These are phyloP conservation scores for Lablab purpureus DNA, from an alignment of 306 rosid species.

Conservation along the genomic window DNA sequence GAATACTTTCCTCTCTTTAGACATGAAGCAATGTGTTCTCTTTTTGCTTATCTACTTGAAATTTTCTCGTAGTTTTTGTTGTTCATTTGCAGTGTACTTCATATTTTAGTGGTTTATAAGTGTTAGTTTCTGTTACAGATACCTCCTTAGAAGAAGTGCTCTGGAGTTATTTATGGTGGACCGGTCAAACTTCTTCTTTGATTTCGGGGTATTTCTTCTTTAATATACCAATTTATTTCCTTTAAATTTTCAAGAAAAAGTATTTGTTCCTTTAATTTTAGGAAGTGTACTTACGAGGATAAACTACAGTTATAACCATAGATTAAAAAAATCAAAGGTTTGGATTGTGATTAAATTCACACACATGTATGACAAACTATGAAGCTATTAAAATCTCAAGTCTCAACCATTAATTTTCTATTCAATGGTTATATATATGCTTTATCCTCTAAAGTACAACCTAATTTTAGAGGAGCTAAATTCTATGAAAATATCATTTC, in stretches of 20 bases:
- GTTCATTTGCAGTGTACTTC: background rate
- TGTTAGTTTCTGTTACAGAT: conserved; percentile 58
- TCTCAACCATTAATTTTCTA: background rate
- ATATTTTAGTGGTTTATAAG: conserved; percentile 33
- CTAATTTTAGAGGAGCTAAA: background rate
- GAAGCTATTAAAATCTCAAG: background rate
- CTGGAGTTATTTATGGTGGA: conserved; percentile 97
- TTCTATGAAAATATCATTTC: background rate
- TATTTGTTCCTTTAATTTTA: background rate
- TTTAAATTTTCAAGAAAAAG: conserved; percentile 25
- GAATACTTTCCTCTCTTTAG: conserved; percentile 24
- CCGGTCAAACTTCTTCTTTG: conserved; percentile 94
- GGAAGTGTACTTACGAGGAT: background rate
- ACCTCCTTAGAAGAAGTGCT: conserved; percentile 97
- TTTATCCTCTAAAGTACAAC: background rate
- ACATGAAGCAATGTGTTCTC: conserved; percentile 12
- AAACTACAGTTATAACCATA: background rate
- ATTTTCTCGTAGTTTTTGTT: conserved; percentile 30
- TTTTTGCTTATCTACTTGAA: conserved; percentile 3
- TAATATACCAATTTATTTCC: conserved; percentile 28
- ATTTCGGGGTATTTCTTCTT: conserved; percentile 78
- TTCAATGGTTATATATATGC: background rate
- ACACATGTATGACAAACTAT: background rate
- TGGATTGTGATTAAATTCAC: background rate
- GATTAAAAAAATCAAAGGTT: background rate